Base-by-base conservation (phyloP, 2,329 filamentous ascomycete species). In the Dothistroma septosporum region DNA sequence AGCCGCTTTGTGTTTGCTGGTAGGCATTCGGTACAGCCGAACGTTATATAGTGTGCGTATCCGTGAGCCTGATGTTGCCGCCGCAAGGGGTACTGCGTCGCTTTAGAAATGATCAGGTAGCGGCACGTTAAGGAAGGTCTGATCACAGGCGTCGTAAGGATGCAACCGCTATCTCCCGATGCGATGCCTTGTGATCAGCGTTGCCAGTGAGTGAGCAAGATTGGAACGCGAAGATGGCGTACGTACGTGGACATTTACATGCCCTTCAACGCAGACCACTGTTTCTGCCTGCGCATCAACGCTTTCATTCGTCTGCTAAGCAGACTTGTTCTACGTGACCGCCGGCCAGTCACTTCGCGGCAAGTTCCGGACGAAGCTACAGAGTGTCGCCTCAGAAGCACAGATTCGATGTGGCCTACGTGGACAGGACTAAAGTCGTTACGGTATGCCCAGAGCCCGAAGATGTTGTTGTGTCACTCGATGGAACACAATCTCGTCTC, bases 221-320 rank as follows among this genome's bases (percentile, higher is more conserved):
- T 59, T 33, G 60, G 60, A 41, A 59, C 60, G 9, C 14, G n/a
- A 21, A 24, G 37, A 33, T 62, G 60, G 46, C 28, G 19, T n/a
- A 59, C 56, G 9, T 59, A 31, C 49, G 52, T 62, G 7, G 56
- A 56, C 31, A 19, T 62, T 9, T 62, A 56, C 31, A 19, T 57
- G 1, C 55, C 60, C 14, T 32, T 62, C 35, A 50, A 59, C 32
- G 31, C 21, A 19, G 44, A 44, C 2, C 32, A 41, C 7, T 59
- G 41, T 22, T 62, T 59, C 48, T 24, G 50, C 21, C 56, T 56
- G n/a, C 60, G 56, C 35, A 62, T 62, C 28, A 62, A 56, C 31
- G 47, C 56, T 16, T 53, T 28, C 48, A 50, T 50, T n/a, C 9
- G 11, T 19, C 41, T n/a, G 14, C 14, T 16, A n/a, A 9, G 14